A percentile compares a stretch with the other conserved stretches of the same genome.
phyloP scores from a whole-genome alignment of 2,329 filamentous ascomycete genomes.

The Coniella lustricola region DNA sequence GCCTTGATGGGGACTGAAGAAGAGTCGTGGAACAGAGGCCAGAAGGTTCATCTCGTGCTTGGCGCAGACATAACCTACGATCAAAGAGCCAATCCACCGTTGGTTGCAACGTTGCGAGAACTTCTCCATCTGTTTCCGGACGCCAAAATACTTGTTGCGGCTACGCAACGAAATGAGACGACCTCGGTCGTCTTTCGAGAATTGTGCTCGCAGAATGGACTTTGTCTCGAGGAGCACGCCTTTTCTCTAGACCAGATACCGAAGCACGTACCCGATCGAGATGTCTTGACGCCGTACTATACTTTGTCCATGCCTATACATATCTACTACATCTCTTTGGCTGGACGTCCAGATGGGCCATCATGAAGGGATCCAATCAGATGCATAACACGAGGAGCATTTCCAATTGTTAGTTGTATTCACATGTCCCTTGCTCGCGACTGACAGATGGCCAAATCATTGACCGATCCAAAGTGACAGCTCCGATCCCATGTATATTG shows the following conservation, averaged over 20 bases:
- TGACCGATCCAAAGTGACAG: too few relatives aligned
- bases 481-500: too few relatives aligned
- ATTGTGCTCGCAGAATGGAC: not conserved
- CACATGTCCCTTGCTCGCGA: too few relatives aligned
- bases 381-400: too few relatives aligned
- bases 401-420: too few relatives aligned
- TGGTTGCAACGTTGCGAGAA: conserved; percentile 58
- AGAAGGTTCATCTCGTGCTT: conserved; percentile 55
- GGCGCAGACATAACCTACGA: conserved; percentile 79
- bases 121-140: conserved; percentile 51
- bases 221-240: not conserved
- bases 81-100: conserved; percentile 50
- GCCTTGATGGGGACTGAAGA: conserved; percentile 52
- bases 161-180: conserved; percentile 58
- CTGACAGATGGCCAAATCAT: too few relatives aligned
- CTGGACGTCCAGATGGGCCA: not conserved
- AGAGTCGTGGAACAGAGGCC: conserved; percentile 40
- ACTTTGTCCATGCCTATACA: conserved; percentile 6
- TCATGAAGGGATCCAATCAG: too few relatives aligned
- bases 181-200: conserved; percentile 5
- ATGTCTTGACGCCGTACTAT: conserved; percentile 10
- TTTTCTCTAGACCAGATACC: conserved; percentile 2
- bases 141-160: conserved; percentile 58
- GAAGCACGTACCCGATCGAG: not conserved
- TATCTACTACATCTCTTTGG: conserved; percentile 1